Conservation (phyloP, 2,329 filamentous ascomycete species). For the Cytospora piceicola region DNA sequence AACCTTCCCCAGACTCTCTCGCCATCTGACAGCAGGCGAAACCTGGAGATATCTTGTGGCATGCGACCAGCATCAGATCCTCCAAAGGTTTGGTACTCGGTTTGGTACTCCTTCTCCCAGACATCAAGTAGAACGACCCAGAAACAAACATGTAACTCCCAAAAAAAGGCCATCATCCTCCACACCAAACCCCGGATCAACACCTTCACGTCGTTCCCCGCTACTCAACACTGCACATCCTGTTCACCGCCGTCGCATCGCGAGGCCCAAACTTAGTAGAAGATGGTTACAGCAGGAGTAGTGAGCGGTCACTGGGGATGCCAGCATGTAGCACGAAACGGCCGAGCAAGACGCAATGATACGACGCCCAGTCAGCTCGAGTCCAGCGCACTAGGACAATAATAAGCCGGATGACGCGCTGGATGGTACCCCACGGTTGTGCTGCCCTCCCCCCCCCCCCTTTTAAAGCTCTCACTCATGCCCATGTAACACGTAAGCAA, state of each 20-base stretch:
- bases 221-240: not conserved
- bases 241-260: not conserved
- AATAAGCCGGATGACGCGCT: no score
- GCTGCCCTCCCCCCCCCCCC: no score
- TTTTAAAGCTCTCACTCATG: not conserved
- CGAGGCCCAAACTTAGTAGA: no score
- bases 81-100: not conserved
- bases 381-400: no score
- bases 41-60: conserved; percentile 17
- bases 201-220: conserved; percentile 2
- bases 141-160: conserved; percentile 18
- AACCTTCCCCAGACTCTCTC: not conserved
- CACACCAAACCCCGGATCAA: not conserved
- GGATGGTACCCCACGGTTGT: no score
- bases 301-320: no score
- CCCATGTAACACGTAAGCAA: not conserved
- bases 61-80: conserved; percentile 9
- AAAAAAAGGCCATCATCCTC: conserved; percentile 9
- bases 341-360: no score
- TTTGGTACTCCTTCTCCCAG: not conserved
- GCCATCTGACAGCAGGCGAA: conserved; percentile 17
- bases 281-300: no score
- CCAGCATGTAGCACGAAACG: no score
- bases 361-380: no score
- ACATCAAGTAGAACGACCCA: not conserved